Conservation (phyloP, 2,329 filamentous ascomycete species). For the Diaporthe sp. region DNA sequence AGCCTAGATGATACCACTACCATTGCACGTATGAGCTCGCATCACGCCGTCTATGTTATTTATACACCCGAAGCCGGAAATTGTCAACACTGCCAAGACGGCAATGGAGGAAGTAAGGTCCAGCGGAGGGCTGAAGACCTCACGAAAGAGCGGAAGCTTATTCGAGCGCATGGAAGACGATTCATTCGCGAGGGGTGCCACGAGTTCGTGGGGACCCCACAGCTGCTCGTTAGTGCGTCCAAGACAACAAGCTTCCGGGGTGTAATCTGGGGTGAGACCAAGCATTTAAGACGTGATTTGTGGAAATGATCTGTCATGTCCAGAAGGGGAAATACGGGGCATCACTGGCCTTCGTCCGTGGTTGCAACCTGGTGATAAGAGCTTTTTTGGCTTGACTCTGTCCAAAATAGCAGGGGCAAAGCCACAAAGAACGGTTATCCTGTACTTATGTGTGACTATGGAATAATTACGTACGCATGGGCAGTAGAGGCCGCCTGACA, state of each 20-base stretch:
- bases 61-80: slow-evolving; percentile 6
- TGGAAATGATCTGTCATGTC: slow-evolving; percentile 30
- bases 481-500: not conserved
- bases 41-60: not conserved
- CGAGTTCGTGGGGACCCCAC: slow-evolving; percentile 1
- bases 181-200: not conserved
- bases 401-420: not conserved
- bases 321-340: slow-evolving; percentile 27
- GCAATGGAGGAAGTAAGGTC: not conserved
- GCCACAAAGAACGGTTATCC: too few relatives aligned
- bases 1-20: not conserved
- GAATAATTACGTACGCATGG: not conserved
- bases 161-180: slow-evolving; percentile 32
- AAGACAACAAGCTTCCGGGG: slow-evolving; percentile 1
- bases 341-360: not conserved
- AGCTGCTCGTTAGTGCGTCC: slow-evolving; percentile 1
- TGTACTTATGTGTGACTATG: not conserved
- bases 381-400: not conserved
- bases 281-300: slow-evolving; percentile 25
- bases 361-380: not conserved
- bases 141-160: not conserved
- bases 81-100: slow-evolving; percentile 9
- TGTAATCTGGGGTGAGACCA: not conserved
- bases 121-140: not conserved
- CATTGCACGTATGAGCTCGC: not conserved